phyloP scores from a whole-genome alignment of 805 yeast species.

The Cyberlindnera nakhonratchasimensis region DNA sequence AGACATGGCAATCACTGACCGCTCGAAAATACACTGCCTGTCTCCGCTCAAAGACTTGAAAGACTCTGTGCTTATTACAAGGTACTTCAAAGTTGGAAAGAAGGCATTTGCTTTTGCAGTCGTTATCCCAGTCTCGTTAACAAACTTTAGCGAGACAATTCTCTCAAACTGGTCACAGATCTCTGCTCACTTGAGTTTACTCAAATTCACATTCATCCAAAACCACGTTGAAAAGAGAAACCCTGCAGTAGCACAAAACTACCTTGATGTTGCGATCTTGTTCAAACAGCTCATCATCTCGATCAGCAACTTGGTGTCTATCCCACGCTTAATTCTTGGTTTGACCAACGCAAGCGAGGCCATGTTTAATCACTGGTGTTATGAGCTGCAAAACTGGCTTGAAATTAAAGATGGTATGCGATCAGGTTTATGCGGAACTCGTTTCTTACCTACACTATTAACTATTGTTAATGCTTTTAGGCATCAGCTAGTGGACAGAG shows the following conservation, averaged over 20 bases:
- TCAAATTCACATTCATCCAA: slow-evolving; percentile 28
- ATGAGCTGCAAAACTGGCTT: slow-evolving; percentile 38
- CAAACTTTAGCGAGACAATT: slow-evolving; percentile 27
- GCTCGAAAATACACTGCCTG: slow-evolving; percentile 28
- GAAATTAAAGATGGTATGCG: slow-evolving; percentile 41
- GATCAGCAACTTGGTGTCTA: slow-evolving; percentile 29
- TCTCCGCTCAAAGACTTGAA: slow-evolving; percentile 28
- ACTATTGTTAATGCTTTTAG: slow-evolving; percentile 19
- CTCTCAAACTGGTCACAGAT: slow-evolving; percentile 33
- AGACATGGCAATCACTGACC: slow-evolving; percentile 26
- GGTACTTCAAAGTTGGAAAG: slow-evolving; percentile 29
- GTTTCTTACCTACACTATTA: slow-evolving; percentile 23
- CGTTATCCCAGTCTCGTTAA: slow-evolving; percentile 27
- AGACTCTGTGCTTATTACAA: slow-evolving; percentile 31
- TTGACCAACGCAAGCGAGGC: slow-evolving; percentile 26
- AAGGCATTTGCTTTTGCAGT: slow-evolving; percentile 34
- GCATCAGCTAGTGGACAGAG: slow-evolving; percentile 12
- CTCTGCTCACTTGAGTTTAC: slow-evolving; percentile 28
- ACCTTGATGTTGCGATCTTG: slow-evolving; percentile 23
- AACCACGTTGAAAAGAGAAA: slow-evolving; percentile 16
- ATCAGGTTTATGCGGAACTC: slow-evolving; percentile 20
- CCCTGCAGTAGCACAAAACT: slow-evolving; percentile 8
- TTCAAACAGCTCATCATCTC: slow-evolving; percentile 32
- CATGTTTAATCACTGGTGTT: slow-evolving; percentile 37
- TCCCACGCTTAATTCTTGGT: slow-evolving; percentile 37